These are phyloP conservation scores for Hyaloscypha hepaticicola DNA, from an alignment of 495 filamentous ascomycete species.

Conservation along the genomic window DNA sequence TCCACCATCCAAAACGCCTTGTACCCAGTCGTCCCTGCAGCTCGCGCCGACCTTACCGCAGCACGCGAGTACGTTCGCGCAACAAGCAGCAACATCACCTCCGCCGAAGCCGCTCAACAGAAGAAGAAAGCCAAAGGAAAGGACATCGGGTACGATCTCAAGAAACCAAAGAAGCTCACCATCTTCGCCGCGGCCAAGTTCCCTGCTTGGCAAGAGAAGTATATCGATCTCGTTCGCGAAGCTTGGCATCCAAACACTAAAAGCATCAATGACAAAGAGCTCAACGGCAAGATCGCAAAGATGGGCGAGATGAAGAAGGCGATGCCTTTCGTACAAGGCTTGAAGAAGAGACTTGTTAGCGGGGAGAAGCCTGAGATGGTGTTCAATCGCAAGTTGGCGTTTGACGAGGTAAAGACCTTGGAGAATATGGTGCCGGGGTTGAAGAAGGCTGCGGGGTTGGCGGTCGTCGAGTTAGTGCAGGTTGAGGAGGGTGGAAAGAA, in stretches of 20 bases:
- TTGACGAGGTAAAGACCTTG: slow-evolving; percentile 77
- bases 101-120: slow-evolving; percentile 74
- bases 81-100: slow-evolving; percentile 76
- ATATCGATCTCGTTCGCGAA: slow-evolving; percentile 76
- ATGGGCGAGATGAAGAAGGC: slow-evolving; percentile 92
- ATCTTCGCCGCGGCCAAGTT: slow-evolving; percentile 77
- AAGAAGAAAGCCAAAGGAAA: slow-evolving; percentile 93
- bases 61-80: slow-evolving; percentile 76
- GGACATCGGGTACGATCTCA: slow-evolving; percentile 74
- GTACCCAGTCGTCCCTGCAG: slow-evolving; percentile 70
- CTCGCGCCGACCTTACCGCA: slow-evolving; percentile 64
- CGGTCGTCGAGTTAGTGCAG: slow-evolving; percentile 59
- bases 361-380: slow-evolving; percentile 61
- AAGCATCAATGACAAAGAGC: slow-evolving; percentile 70
- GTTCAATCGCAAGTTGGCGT: slow-evolving; percentile 77
- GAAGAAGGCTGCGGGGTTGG: slow-evolving; percentile 64
- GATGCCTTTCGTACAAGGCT: slow-evolving; percentile 89
- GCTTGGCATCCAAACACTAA: slow-evolving; percentile 38
- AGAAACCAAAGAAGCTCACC: slow-evolving; percentile 85
- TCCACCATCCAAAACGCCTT: slow-evolving; percentile 74
- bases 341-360: slow-evolving; percentile 75
- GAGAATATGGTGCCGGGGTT: slow-evolving; percentile 56
- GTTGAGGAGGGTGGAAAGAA: slow-evolving; percentile 70
- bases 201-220: slow-evolving; percentile 89
- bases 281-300: slow-evolving; percentile 72